phyloP scores from a whole-genome alignment of 139 green algal genomes.

The Chlamydomonas sphaeroides region DNA sequence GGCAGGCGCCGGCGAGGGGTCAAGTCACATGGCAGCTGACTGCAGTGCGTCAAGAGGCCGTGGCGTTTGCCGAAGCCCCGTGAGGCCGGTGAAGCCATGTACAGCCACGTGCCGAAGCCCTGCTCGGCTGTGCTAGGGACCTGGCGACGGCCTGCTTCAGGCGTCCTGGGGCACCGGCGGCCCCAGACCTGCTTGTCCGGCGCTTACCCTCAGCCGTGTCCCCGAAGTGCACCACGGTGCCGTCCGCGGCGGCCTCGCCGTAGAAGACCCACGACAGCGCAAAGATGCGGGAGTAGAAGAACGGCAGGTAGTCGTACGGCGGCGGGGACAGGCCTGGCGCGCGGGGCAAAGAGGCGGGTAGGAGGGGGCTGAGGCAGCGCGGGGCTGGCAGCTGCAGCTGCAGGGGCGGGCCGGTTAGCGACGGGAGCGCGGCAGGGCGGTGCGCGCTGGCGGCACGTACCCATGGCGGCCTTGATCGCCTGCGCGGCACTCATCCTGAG shows the following conservation, averaged over 20 bases:
- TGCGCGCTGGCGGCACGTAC: slow-evolving; percentile 42
- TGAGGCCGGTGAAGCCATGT: no score
- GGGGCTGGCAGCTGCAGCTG: no score
- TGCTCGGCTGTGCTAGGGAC: no score
- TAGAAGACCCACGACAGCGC: slow-evolving; percentile 89
- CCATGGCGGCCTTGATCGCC: slow-evolving; percentile 59
- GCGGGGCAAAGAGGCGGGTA: neutral
- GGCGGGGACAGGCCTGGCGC: slow-evolving; percentile 42
- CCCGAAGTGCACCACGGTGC: slow-evolving; percentile 67
- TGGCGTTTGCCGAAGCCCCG: no score
- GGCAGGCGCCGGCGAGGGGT: neutral
- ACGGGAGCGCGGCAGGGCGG: no score
- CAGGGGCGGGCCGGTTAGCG: no score
- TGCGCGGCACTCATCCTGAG: slow-evolving; percentile 61
- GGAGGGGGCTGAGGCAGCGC: neutral
- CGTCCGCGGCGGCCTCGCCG: slow-evolving; percentile 58
- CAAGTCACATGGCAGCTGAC: neutral
- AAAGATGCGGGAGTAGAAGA: slow-evolving; percentile 95
- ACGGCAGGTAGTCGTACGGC: slow-evolving; percentile 93
- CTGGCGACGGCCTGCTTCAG: no score
- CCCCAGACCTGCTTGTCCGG: no score
- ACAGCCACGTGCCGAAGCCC: no score
- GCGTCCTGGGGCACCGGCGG: no score
- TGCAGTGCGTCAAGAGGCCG: no score
- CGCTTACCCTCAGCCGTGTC: slow-evolving; percentile 28